Percentiles rank a stretch among this genome's conserved stretches.
phyloP scores from a whole-genome alignment of 768 basidiomycete genomes.

The Collybia sp. region DNA sequence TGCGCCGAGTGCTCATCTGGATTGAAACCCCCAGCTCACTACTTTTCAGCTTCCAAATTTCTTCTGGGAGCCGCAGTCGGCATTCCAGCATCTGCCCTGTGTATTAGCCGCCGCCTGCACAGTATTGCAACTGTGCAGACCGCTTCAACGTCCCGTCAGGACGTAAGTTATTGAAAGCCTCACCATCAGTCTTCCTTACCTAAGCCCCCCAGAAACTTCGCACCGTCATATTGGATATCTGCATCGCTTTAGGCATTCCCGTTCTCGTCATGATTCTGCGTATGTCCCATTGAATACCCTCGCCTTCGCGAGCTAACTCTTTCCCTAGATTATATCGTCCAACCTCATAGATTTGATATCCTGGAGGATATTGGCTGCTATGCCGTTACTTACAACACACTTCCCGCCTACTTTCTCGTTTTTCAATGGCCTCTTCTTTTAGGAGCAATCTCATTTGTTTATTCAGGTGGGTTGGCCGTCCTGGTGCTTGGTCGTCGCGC shows the following conservation, averaged over 20 bases:
- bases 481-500: too few species aligned
- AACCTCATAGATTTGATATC: conserved; percentile 37
- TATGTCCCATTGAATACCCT: conserved; percentile 16
- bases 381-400: conserved; percentile 17
- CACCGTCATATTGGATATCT: conserved; percentile 18
- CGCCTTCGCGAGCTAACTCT: too few species aligned
- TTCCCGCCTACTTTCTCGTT: conserved; percentile 22
- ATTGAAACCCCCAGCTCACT: not conserved
- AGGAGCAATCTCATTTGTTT: conserved; percentile 8
- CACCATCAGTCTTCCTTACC: not conserved
- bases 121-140: conserved; percentile 30
- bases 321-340: conserved; percentile 12
- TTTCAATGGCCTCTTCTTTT: not conserved
- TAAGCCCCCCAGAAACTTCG: conserved; percentile 15
- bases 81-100: conserved; percentile 33
- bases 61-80: conserved; percentile 26
- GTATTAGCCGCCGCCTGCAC: conserved; percentile 47
- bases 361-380: conserved; percentile 33
- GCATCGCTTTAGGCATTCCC: conserved; percentile 26
- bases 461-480: not conserved
- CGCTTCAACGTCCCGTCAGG: conserved; percentile 20
- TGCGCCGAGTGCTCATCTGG: conserved; percentile 18
- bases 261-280: conserved; percentile 22
- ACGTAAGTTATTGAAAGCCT: conserved; percentile 2
- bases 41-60: conserved; percentile 39